Percentiles rank a stretch among this genome's conserved stretches.
Evolutionary conservation across 208 protist genomes (phyloP).

Genomic region (Crithidia thermophila): DNA sequence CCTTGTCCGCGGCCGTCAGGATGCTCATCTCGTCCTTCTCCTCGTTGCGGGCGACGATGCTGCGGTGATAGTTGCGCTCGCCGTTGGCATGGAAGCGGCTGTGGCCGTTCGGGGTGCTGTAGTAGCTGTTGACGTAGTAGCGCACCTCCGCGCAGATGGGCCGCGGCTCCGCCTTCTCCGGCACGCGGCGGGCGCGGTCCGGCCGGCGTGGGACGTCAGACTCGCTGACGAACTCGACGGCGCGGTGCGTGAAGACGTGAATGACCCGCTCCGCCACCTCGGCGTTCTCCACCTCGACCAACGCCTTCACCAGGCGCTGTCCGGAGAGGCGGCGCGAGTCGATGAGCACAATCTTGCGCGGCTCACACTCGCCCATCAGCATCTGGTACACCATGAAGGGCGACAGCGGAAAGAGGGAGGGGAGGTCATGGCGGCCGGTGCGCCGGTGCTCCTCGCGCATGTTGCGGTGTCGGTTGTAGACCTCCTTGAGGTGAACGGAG

Average conservation of each 20-base stretch:
- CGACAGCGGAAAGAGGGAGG: conserved; percentile 32
- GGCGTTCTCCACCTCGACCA: conserved; percentile 57
- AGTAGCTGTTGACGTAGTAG: conserved; percentile 33
- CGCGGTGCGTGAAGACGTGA: conserved; percentile 26
- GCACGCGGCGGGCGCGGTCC: not conserved
- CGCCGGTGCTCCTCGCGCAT: not conserved
- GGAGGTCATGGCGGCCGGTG: not conserved
- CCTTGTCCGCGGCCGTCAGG: not conserved
- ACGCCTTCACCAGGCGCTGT: conserved; percentile 27
- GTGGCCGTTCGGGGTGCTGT: conserved; percentile 25
- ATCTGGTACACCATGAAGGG: conserved; percentile 64
- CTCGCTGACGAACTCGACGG: conserved; percentile 38
- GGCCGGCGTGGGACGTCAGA: conserved; percentile 4
- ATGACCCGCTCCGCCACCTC: conserved; percentile 40
- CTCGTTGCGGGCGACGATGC: conserved; percentile 19
- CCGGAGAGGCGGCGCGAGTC: not conserved
- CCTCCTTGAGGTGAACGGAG: conserved; percentile 21
- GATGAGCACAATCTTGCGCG: conserved; percentile 50
- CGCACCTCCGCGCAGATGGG: conserved; percentile 42
- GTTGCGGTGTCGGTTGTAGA: conserved; percentile 28
- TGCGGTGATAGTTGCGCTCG: conserved; percentile 33
- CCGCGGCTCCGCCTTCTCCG: not conserved
- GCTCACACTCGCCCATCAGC: conserved; percentile 39
- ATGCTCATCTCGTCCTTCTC: conserved; percentile 12
- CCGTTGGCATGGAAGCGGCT: conserved; percentile 17